These are phyloP conservation scores for Bromus sterilis DNA, from an alignment of 176 grass and related monocot genomes.

Conservation along the genomic window DNA sequence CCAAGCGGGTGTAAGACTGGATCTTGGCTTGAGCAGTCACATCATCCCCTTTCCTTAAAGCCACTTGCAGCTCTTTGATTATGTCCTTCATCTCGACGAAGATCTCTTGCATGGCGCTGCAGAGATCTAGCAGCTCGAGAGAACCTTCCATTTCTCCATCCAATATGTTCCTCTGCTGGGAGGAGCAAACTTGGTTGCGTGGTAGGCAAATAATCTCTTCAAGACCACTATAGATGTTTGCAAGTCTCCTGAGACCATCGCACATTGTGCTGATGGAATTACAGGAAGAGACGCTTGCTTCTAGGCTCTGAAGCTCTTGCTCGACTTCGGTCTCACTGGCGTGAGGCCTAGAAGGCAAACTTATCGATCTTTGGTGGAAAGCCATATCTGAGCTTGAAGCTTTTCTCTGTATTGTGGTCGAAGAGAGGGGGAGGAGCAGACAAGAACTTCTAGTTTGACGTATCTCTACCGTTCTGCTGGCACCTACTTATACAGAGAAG, in stretches of 20 bases:
- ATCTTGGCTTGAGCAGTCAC: no score
- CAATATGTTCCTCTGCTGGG: neutral
- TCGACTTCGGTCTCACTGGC: neutral
- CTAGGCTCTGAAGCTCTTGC: neutral
- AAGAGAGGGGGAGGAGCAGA: no score
- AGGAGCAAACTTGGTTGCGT: neutral
- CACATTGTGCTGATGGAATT: neutral
- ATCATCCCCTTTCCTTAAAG: neutral
- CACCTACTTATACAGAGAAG: no score
- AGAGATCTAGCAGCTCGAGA: neutral
- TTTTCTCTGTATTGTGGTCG: no score
- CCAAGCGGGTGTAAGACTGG: no score
- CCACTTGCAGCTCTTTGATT: neutral
- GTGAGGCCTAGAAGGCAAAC: neutral
- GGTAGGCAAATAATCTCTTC: neutral
- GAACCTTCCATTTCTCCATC: neutral
- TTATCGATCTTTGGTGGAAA: neutral
- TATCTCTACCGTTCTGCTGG: no score
- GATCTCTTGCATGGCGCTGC: neutral
- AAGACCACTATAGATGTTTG: neutral
- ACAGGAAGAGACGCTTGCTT: neutral
- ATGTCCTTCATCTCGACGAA: neutral
- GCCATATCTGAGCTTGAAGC: neutral
- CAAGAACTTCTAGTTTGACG: no score
- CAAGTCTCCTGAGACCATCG: neutral